Evolutionary conservation across 352 stramenopile genomes (phyloP).

Genomic region (Phytophthora brassicae): DNA sequence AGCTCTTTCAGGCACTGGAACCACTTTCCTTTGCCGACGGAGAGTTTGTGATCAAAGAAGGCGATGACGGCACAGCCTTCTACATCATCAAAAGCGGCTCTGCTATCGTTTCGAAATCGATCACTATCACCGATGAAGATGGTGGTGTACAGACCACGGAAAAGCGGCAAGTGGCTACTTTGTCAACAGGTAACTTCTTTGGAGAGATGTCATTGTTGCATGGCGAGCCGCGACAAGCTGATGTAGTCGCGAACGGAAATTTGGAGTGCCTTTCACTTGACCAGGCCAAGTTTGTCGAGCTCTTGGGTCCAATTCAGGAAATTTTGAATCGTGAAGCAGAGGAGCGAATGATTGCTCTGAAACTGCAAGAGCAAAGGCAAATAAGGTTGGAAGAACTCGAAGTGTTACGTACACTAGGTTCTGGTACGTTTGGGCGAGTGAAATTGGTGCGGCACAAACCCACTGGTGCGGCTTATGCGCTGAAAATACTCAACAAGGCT

Average conservation of each 20-base stretch:
- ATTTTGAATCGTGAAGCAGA: slow-evolving; percentile 70
- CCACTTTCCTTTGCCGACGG: slow-evolving; percentile 55
- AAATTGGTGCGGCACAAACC: slow-evolving; percentile 88
- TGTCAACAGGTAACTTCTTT: slow-evolving; percentile 64
- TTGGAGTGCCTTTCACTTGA: slow-evolving; percentile 91
- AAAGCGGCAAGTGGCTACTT: slow-evolving; percentile 54
- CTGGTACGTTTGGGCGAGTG: slow-evolving; percentile 95
- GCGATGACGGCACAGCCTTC: slow-evolving; percentile 69
- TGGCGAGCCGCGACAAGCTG: slow-evolving; percentile 56
- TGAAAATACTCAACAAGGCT: slow-evolving; percentile 94
- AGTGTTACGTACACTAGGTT: slow-evolving; percentile 87
- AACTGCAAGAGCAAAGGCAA: slow-evolving; percentile 32
- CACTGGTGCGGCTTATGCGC: slow-evolving; percentile 84
- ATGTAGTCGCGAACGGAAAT: slow-evolving; percentile 65
- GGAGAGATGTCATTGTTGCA: slow-evolving; percentile 74
- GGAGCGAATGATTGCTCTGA: slow-evolving; percentile 43
- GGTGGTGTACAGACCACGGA: not conserved
- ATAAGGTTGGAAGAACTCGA: slow-evolving; percentile 81
- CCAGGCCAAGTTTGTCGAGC: slow-evolving; percentile 81
- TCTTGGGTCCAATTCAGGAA: slow-evolving; percentile 79
- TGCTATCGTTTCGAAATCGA: slow-evolving; percentile 51
- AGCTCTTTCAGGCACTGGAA: slow-evolving; percentile 60
- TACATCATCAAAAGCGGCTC: slow-evolving; percentile 84
- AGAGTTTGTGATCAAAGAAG: slow-evolving; percentile 62
- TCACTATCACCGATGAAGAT: slow-evolving; percentile 35